A percentile compares a stretch with the other conserved stretches of the same genome.
phyloP scores from a whole-genome alignment of 202 grass and related monocot genomes.

The Elaeis oleifera region DNA sequence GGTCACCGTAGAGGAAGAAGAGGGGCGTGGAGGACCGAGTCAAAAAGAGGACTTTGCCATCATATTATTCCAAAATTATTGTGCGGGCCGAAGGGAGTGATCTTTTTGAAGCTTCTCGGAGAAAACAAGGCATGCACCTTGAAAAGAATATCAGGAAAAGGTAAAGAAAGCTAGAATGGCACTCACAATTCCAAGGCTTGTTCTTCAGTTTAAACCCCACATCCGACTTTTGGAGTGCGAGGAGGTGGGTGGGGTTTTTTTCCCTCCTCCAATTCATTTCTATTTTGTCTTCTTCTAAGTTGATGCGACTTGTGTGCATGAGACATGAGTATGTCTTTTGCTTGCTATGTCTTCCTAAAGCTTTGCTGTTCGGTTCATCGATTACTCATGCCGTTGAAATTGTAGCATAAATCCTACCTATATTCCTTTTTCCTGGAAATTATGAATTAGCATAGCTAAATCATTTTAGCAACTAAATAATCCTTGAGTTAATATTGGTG shows the following conservation, averaged over 20 bases:
- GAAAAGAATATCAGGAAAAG: conserved; percentile 3
- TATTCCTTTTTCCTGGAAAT: no score
- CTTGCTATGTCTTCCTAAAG: not conserved
- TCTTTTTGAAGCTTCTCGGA: not conserved
- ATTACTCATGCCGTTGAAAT: no score
- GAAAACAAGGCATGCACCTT: not conserved
- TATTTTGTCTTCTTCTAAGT: not conserved
- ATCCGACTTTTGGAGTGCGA: not conserved
- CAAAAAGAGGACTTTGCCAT: conserved; percentile 10
- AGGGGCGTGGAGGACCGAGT: conserved; percentile 7
- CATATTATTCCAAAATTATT: conserved; percentile 21
- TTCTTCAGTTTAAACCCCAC: not conserved
- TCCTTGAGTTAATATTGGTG: no score
- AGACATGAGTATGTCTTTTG: not conserved
- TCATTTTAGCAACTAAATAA: no score
- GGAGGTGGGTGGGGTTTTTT: not conserved
- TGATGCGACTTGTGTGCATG: not conserved
- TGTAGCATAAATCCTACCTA: no score
- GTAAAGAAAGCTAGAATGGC: conserved; percentile 1
- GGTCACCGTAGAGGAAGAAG: no score
- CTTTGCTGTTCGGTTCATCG: not conserved
- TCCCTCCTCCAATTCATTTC: not conserved
- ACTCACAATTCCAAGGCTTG: not conserved
- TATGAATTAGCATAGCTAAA: no score
- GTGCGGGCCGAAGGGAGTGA: not conserved